Evolutionary conservation across 2,329 filamentous ascomycete species (phyloP).

Genomic region (Epichloe baconii): DNA sequence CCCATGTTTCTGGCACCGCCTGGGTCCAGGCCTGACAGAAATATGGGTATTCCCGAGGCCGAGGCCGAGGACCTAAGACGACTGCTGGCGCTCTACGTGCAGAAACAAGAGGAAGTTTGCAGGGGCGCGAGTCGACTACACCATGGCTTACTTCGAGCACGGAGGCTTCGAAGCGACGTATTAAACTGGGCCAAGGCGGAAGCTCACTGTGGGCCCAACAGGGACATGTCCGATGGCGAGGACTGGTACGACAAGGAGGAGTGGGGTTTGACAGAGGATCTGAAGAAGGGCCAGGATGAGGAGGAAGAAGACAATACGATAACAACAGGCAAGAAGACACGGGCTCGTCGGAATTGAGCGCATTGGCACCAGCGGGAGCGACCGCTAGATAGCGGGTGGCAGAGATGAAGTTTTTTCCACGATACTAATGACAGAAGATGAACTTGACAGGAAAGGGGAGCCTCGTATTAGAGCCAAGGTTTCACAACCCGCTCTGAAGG

Average conservation of each 20-base stretch:
- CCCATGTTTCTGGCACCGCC: conserved; percentile 59
- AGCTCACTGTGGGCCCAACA: conserved; percentile 50
- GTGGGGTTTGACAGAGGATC: conserved; percentile 59
- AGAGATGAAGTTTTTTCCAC: background rate
- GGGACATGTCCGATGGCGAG: conserved; percentile 76
- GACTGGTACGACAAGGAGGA: conserved; percentile 80
- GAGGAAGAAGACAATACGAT: conserved; percentile 64
- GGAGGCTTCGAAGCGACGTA: conserved; percentile 58
- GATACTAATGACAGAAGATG: background rate
- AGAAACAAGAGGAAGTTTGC: conserved; percentile 76
- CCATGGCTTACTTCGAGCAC: conserved; percentile 57
- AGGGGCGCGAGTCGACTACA: conserved; percentile 56
- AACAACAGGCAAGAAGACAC: conserved; percentile 47
- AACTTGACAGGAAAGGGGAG: background rate
- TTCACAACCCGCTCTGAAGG: no score
- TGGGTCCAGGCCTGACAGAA: conserved; percentile 50
- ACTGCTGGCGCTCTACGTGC: conserved; percentile 62
- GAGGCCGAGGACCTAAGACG: conserved; percentile 71
- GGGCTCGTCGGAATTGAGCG: conserved; percentile 31
- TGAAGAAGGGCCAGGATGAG: conserved; percentile 71
- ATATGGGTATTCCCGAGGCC: conserved; percentile 55
- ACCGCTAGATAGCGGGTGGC: background rate
- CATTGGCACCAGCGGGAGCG: background rate
- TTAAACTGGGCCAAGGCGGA: conserved; percentile 68
- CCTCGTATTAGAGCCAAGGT: no score